A percentile compares a stretch with the other conserved stretches of the same genome.
These are phyloP conservation scores for Cucumis melo DNA, from an alignment of 306 rosid species.

Conservation along the genomic window DNA sequence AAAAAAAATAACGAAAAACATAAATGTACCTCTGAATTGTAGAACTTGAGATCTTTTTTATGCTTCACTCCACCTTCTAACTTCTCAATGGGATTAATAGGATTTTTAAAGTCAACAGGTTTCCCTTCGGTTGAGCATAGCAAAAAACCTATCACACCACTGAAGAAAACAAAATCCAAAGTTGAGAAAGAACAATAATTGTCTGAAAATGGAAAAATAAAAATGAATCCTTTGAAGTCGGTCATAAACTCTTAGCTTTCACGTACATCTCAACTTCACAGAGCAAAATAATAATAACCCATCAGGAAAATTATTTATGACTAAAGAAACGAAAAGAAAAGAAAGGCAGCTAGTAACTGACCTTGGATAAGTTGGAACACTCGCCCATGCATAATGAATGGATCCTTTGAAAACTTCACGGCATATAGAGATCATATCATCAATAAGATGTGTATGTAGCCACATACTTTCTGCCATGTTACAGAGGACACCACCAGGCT, in stretches of 20 bases:
- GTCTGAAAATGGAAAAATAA: background rate
- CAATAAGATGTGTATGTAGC: conserved; percentile 96
- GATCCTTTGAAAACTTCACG: conserved; percentile 69
- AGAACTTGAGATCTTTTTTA: conserved; percentile 63
- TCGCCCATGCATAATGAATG: conserved; percentile 84
- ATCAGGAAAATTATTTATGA: background rate
- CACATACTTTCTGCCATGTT: conserved; percentile 99
- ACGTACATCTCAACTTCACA: background rate
- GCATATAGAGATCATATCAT: conserved; percentile 69
- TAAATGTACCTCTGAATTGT: conserved; percentile 67
- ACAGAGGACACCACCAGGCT: conserved; percentile 93
- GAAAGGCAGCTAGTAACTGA: background rate
- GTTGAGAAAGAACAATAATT: background rate
- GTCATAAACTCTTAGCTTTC: background rate
- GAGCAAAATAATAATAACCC: background rate
- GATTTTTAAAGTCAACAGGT: conserved; percentile 62
- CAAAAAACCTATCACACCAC: conserved; percentile 92
- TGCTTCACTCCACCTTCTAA: conserved; percentile 43
- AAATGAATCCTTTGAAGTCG: background rate
- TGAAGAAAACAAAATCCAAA: background rate
- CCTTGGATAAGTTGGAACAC: conserved; percentile 91
- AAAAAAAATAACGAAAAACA: background rate
- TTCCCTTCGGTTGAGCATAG: conserved; percentile 84
- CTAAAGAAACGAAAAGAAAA: no score
- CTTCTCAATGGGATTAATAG: conserved; percentile 83